phyloP scores from a whole-genome alignment of 371 early-diverging fungal genomes.

The Mortierella sp. region DNA sequence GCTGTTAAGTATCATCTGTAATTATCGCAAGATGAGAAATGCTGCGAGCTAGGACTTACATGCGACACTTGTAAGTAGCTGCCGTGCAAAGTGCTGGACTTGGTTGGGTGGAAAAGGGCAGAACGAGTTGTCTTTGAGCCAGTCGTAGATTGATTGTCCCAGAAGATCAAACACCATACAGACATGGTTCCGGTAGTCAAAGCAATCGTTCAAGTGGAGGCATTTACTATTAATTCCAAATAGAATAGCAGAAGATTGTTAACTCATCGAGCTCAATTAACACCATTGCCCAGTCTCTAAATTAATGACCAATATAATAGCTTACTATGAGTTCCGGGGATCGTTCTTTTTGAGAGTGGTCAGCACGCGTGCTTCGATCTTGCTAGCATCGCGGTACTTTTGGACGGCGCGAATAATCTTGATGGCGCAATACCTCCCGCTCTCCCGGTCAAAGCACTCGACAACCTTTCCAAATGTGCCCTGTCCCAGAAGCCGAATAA shows the following conservation, averaged over 20 bases:
- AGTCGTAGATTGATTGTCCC: constrained; percentile 93
- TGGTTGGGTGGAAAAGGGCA: constrained; percentile 89
- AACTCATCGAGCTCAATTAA: background rate
- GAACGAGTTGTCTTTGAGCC: constrained; percentile 91
- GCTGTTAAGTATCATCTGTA: background rate
- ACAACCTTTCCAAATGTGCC: constrained; percentile 98
- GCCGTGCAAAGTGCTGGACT: constrained; percentile 86
- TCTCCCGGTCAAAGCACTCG: constrained; percentile 83
- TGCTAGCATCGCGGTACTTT: constrained; percentile 96
- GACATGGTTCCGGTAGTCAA: constrained; percentile 92
- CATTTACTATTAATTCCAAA: constrained; percentile 63
- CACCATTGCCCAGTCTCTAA: background rate
- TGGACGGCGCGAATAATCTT: constrained; percentile 95
- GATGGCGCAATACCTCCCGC: constrained; percentile 74
- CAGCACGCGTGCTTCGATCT: constrained; percentile 91
- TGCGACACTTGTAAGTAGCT: constrained; percentile 81
- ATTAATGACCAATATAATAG: background rate
- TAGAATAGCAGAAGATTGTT: background rate
- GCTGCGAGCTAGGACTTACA: constrained; percentile 69
- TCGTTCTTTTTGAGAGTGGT: constrained; percentile 83
- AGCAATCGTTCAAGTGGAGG: constrained; percentile 73
- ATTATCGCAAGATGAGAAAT: constrained; percentile 29
- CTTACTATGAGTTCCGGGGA: constrained; percentile 77
- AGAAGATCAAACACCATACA: constrained; percentile 98
- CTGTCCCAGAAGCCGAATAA: constrained; percentile 90